Percentiles rank a stretch among this genome's conserved stretches.
These are phyloP conservation scores for Arthrobotrys pseudoclavata DNA, from an alignment of 2,329 filamentous ascomycete genomes.

Conservation along the genomic window DNA sequence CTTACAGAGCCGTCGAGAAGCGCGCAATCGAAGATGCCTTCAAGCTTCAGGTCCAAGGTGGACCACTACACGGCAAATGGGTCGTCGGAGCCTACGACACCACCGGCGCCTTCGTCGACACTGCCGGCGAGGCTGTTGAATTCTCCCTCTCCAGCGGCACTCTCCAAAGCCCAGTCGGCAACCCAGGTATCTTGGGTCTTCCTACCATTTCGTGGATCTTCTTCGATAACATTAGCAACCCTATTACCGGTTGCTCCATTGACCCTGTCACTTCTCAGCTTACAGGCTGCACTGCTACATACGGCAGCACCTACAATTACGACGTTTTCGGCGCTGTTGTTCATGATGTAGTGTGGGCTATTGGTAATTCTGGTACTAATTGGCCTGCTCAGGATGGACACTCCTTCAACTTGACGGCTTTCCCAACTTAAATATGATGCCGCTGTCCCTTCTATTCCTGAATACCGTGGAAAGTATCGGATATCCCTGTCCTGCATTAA, in stretches of 20 bases:
- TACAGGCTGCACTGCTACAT: neutral
- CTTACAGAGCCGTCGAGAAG: neutral
- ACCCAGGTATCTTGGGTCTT: neutral
- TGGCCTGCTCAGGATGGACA: neutral
- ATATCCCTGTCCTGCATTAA: too few relatives aligned
- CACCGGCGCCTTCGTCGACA: neutral
- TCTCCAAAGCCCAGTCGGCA: neutral
- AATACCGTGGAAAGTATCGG: too few relatives aligned
- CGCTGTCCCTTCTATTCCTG: too few relatives aligned
- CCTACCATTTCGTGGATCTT: neutral
- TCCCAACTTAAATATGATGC: neutral
- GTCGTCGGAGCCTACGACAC: neutral
- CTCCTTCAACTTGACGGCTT: neutral
- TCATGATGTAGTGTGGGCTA: neutral
- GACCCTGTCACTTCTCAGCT: neutral
- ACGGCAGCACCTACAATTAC: neutral
- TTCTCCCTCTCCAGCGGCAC: neutral
- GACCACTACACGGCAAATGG: neutral
- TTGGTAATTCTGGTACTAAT: neutral
- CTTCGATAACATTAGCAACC: neutral
- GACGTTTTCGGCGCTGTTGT: neutral
- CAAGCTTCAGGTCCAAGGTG: slow-evolving; percentile 2
- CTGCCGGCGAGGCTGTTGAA: neutral
- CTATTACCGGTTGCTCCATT: neutral
- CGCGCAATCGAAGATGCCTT: neutral